Evolutionary conservation across 257 asterid genomes (phyloP).

Genomic region (Solanum verrucosum): DNA sequence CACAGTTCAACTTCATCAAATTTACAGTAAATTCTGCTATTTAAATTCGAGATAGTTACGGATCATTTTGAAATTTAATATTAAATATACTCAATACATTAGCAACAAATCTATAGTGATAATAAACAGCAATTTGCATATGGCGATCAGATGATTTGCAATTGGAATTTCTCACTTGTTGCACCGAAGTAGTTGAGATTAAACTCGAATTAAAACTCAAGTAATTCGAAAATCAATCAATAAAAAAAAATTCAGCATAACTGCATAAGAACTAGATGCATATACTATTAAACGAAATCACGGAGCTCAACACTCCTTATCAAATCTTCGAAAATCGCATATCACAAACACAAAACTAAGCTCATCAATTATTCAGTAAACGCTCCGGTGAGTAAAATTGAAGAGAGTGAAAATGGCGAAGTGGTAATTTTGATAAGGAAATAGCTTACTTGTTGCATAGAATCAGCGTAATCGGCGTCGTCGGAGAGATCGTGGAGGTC

Average conservation of each 20-base stretch:
- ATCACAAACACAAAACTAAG: constrained; percentile 2
- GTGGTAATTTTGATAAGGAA: not conserved
- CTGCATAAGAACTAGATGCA: not conserved
- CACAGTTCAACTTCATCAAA: not conserved
- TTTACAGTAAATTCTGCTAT: not conserved
- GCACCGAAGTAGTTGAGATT: not conserved
- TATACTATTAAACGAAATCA: not conserved
- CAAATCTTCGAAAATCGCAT: not conserved
- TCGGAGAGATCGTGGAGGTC: constrained; percentile 77
- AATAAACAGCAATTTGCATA: not conserved
- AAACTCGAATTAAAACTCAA: not conserved
- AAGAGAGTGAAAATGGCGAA: not conserved
- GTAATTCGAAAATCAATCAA: not conserved
- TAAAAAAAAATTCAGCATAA: not conserved
- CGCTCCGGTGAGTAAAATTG: not conserved
- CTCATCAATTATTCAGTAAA: not conserved
- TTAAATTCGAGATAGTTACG: not conserved
- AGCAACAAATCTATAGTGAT: not conserved
- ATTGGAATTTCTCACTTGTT: not conserved
- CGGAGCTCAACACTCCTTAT: not conserved
- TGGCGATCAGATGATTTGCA: not conserved
- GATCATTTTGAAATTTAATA: not conserved
- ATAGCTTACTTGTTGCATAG: constrained; percentile 6
- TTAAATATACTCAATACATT: not conserved
- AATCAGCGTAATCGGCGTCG: constrained; percentile 92